Percentiles rank a stretch among this genome's conserved stretches.
phyloP scores from a whole-genome alignment of 2,329 filamentous ascomycete species.

The Metarhizium humberi region DNA sequence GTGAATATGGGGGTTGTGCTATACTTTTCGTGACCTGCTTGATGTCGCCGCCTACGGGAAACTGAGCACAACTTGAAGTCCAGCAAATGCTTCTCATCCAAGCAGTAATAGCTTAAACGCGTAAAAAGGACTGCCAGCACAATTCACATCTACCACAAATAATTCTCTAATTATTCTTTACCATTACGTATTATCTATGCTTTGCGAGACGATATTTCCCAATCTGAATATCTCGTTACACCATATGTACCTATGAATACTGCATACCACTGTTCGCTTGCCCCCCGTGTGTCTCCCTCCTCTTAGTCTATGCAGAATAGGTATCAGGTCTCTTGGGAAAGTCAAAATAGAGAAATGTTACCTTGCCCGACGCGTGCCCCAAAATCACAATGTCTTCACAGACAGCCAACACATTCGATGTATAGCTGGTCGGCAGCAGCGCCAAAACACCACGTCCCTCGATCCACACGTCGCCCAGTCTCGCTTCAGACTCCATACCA shows the following conservation, averaged over 20 bases:
- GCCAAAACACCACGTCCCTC: conserved; percentile 6
- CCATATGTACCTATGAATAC: not conserved
- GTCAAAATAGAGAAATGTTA: conserved; percentile 9
- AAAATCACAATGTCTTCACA: conserved; percentile 7
- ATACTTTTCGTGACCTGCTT: no score
- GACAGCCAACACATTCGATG: conserved; percentile 5
- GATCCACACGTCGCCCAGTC: conserved; percentile 7
- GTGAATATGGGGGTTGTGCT: no score
- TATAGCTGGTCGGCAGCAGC: conserved; percentile 6
- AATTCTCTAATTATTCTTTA: not conserved
- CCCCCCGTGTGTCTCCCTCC: not conserved
- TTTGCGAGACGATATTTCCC: not conserved
- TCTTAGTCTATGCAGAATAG: not conserved
- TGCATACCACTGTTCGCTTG: not conserved
- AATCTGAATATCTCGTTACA: not conserved
- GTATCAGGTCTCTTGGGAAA: conserved; percentile 3
- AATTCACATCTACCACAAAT: no score
- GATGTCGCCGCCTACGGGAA: no score
- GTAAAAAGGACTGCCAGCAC: no score
- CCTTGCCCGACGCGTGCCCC: conserved; percentile 8
- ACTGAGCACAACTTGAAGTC: no score
- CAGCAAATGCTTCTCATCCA: no score
- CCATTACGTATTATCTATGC: not conserved
- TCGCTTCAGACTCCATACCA: conserved; percentile 7
- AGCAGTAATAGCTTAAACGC: no score